Evolutionary conservation across 768 basidiomycete genomes (phyloP).

Genomic region (Termitomyces sp.): DNA sequence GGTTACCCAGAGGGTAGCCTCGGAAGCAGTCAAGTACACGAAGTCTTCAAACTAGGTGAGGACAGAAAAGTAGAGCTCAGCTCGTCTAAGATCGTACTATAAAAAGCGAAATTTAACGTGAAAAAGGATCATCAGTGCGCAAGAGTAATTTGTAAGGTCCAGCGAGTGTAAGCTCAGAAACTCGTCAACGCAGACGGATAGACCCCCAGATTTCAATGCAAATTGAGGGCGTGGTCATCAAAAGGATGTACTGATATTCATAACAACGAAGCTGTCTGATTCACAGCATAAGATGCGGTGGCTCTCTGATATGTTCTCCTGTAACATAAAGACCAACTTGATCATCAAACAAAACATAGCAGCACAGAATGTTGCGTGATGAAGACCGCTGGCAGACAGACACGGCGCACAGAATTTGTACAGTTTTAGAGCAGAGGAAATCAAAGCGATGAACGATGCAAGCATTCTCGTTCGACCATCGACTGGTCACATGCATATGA

Average conservation of each 20-base stretch:
- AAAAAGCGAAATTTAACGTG: background rate
- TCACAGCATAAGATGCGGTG: background rate
- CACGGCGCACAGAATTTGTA: background rate
- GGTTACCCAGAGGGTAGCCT: background rate
- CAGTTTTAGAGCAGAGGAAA: background rate
- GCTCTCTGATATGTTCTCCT: background rate
- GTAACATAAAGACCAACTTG: background rate
- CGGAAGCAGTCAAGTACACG: background rate
- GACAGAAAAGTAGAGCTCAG: background rate
- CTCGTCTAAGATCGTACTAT: background rate
- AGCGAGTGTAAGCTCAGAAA: background rate
- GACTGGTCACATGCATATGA: too few species aligned
- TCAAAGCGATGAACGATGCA: background rate
- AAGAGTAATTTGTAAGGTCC: background rate
- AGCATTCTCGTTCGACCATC: background rate
- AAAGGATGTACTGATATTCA: background rate
- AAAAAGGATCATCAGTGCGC: too few species aligned
- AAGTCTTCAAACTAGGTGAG: background rate
- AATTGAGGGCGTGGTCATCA: background rate
- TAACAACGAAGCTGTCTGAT: background rate
- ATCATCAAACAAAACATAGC: background rate
- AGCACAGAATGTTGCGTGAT: background rate
- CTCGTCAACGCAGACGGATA: background rate
- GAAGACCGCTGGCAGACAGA: background rate
- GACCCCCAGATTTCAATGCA: background rate